Base-by-base conservation (phyloP, 1,284 basidiomycete genomes). In the Veloporphyrellus conicus region DNA sequence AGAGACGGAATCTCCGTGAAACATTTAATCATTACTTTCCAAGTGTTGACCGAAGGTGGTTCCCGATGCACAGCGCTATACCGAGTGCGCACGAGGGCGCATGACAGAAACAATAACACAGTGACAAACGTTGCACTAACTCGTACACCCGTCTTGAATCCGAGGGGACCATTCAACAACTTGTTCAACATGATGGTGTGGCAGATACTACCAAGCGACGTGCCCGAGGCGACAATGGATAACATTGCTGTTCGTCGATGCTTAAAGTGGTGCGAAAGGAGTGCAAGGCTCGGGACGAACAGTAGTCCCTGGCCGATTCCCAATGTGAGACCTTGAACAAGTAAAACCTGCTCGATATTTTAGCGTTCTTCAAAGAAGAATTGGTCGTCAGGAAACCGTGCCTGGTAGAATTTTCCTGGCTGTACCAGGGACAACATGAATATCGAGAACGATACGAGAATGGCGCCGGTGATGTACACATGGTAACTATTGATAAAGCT, bases 151-250 rank as follows among this genome's bases (percentile, higher is more conserved):
- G 14, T 50, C 27, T 41, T 54, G 47, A 64, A 59, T 32, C 63
- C 66, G 2, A 62, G 20, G 9, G 47, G 45, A 12, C 59, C 54
- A 27, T 62, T 63, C 25, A 74, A 56, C 1, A 69, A 47, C 33
- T 68, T 62, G 52, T 74, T 74, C 36, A 75, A 47, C 66, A 74
- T 71, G 47, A 75, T 66, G 1, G 72, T 56, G 20, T 62, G 54
- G 3, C 52, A 42, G 19, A 67, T 47, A 9, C 62, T 62, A 18
- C 71, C 70, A 0, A 70, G 50, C 1, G 66, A 48, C 2, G 50
- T 57, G 3, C 71, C 70, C 6, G 62, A 62, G 10, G 59, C 41
- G 11, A 57, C 64, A 35, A 71, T 58, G 8, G 65, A 53, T 62
- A 69, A 64, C 25, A 60, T 57, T 9, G 56, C 41, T n/a, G 63